Percentiles rank a stretch among this genome's conserved stretches.
Conservation (phyloP, 2,329 filamentous ascomycete species). For the Didymella pomorum region DNA sequence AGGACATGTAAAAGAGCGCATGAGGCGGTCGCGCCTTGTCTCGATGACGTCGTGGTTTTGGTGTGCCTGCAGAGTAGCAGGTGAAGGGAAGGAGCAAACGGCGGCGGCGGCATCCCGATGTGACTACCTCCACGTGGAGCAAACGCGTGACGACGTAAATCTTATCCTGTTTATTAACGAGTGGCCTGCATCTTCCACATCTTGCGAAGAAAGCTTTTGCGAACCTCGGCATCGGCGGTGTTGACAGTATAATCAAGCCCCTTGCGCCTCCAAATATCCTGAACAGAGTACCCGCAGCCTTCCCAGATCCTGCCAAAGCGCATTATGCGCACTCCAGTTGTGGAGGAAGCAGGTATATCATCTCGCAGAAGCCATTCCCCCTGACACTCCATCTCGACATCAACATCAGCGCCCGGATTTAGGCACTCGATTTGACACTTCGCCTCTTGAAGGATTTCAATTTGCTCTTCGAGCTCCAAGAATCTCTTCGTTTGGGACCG, state of each 20-base stretch:
- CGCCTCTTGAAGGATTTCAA: not conserved
- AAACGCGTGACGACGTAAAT: no score
- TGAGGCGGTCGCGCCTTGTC: not conserved
- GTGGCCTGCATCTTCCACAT: not conserved
- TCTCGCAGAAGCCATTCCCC: not conserved
- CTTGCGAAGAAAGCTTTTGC: not conserved
- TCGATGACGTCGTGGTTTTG: conserved; percentile 5
- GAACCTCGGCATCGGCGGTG: no score
- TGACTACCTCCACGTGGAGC: not conserved
- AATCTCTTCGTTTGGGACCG: not conserved
- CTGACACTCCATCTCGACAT: not conserved
- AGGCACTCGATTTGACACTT: not conserved
- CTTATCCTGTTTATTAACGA: no score
- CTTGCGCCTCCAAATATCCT: not conserved
- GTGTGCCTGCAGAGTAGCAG: conserved; percentile 2
- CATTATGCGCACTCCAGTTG: not conserved
- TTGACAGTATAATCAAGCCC: not conserved
- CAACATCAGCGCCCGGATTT: not conserved
- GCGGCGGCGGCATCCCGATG: not conserved
- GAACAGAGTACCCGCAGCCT: not conserved
- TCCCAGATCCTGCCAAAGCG: conserved; percentile 1
- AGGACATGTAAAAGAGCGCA: not conserved
- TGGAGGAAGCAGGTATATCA: not conserved
- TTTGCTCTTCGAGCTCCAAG: not conserved
- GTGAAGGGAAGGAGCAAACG: conserved; percentile 8